Conservation (phyloP, 2,329 filamentous ascomycete genomes). For the Fusarium sp. region DNA sequence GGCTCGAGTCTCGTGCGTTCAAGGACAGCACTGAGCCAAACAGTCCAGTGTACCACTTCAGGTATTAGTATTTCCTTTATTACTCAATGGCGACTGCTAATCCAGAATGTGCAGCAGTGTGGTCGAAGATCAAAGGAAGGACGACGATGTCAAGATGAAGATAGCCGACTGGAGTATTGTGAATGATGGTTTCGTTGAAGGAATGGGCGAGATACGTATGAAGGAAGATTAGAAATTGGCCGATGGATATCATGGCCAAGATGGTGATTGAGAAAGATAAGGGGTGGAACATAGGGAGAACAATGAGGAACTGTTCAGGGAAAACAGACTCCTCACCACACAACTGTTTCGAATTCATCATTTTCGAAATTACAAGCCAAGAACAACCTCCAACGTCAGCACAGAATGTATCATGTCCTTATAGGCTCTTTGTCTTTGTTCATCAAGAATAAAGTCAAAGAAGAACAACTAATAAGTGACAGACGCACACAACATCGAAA, state of each 20-base stretch:
- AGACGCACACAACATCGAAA: not conserved
- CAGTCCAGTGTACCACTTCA: not conserved
- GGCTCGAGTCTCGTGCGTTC: not conserved
- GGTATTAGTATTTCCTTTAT: not conserved
- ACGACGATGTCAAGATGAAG: not conserved
- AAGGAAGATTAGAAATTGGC: not conserved
- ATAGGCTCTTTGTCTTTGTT: not conserved
- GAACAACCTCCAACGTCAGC: not conserved
- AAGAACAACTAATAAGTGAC: not conserved
- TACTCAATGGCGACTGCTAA: not conserved
- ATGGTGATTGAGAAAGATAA: not conserved
- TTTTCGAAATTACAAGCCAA: not conserved
- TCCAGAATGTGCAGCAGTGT: not conserved
- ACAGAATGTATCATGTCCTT: not conserved
- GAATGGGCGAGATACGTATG: fast-evolving
- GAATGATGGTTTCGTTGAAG: not conserved
- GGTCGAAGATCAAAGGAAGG: not conserved
- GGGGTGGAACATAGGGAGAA: not conserved
- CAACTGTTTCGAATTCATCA: not conserved
- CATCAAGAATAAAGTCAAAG: not conserved
- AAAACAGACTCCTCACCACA: not conserved
- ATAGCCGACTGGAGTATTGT: not conserved
- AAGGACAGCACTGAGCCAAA: not conserved
- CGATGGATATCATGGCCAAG: not conserved
- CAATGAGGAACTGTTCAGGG: not conserved